A percentile compares a stretch with the other conserved stretches of the same genome.
Evolutionary conservation across 768 basidiomycete species (phyloP).

Genomic region (Leccinellum luteum): DNA sequence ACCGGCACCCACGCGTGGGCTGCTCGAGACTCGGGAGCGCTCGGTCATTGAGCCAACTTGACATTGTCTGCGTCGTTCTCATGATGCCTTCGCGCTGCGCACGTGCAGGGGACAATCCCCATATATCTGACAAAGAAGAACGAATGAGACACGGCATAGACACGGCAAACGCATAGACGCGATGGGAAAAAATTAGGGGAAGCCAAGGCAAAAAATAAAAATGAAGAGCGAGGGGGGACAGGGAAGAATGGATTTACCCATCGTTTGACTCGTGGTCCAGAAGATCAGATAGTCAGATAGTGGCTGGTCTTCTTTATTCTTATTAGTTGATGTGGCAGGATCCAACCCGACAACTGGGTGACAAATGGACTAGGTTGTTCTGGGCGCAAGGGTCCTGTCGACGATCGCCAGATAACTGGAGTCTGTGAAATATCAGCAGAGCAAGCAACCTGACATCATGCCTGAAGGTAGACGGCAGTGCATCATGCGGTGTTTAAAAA

Average conservation of each 20-base stretch:
- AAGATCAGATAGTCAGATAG: neutral
- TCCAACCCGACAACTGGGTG: neutral
- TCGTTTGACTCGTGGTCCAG: neutral
- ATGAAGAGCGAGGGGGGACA: neutral
- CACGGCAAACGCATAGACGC: neutral
- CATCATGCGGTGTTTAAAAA: neutral
- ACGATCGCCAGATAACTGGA: neutral
- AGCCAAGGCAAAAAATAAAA: neutral
- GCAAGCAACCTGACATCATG: slow-evolving; percentile 4
- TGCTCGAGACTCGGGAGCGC: neutral
- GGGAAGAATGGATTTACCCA: neutral
- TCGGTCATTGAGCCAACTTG: neutral
- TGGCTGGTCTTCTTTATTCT: neutral
- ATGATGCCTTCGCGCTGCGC: neutral
- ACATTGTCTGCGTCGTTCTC: neutral
- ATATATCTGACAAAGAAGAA: neutral
- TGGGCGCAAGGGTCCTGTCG: neutral
- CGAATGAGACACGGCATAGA: neutral
- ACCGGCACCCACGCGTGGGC: neutral
- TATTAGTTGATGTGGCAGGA: neutral
- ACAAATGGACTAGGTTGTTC: neutral
- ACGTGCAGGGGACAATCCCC: neutral
- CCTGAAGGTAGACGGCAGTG: neutral
- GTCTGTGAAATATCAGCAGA: neutral
- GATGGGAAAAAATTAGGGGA: neutral